A percentile compares a stretch with the other conserved stretches of the same genome.
phyloP scores from a whole-genome alignment of 208 protist genomes.

The Wallacemonas rigidus region DNA sequence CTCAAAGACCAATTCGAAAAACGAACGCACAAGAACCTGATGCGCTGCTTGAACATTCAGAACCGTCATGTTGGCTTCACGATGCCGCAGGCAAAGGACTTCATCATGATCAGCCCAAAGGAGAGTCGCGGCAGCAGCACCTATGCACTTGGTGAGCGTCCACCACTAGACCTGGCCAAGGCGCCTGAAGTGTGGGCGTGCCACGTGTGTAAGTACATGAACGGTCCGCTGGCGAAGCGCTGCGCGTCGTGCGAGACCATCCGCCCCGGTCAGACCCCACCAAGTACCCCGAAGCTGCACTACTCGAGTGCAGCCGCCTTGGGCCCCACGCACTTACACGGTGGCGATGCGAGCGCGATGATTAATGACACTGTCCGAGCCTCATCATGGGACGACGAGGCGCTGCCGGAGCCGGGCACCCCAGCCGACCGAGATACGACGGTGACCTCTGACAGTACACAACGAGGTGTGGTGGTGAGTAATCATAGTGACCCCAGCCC shows the following conservation, averaged over 20 bases:
- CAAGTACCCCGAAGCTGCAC: neutral
- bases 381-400: conserved; percentile 14
- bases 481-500: neutral
- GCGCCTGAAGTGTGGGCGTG: conserved; percentile 72
- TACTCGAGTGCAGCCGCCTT: neutral
- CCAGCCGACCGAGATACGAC: neutral
- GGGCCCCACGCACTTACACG: neutral
- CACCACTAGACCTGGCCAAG: conserved; percentile 27
- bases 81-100: conserved; percentile 55
- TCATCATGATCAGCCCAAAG: conserved; percentile 67
- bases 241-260: conserved; percentile 71
- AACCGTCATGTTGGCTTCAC: conserved; percentile 57
- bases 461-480: neutral
- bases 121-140: conserved; percentile 32
- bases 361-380: neutral
- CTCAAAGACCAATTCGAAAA: conserved; percentile 64
- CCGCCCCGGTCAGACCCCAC: conserved; percentile 19
- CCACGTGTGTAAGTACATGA: conserved; percentile 73
- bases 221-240: conserved; percentile 42
- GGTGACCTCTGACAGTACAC: neutral
- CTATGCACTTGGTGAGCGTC: conserved; percentile 6
- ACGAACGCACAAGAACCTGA: conserved; percentile 61
- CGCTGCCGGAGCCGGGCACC: neutral
- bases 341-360: neutral
- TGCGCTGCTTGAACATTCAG: conserved; percentile 85